A percentile compares a stretch with the other conserved stretches of the same genome.
These are phyloP conservation scores for Neurospora hispaniola DNA, from an alignment of 495 filamentous ascomycete species.

Conservation along the genomic window DNA sequence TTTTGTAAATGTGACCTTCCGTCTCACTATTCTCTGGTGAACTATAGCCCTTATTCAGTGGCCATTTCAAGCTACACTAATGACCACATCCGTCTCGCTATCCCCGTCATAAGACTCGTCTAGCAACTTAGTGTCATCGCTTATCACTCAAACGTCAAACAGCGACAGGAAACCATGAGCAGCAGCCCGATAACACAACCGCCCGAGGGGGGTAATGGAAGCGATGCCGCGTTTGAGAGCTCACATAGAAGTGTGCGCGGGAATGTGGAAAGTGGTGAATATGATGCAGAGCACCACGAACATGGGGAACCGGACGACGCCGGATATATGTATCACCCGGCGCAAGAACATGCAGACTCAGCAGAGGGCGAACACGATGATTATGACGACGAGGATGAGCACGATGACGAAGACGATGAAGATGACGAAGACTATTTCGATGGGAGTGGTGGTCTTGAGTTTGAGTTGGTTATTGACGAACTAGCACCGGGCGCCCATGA, in stretches of 20 bases:
- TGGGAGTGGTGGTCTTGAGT: constrained; percentile 21
- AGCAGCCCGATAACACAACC: not conserved
- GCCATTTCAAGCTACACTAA: too few species aligned
- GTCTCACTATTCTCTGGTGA: not conserved
- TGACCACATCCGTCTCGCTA: not conserved
- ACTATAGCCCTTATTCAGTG: not conserved
- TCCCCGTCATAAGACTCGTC: not conserved
- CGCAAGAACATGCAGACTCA: constrained; percentile 4
- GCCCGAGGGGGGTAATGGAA: not conserved
- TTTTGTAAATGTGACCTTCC: not conserved
- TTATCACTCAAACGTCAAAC: not conserved
- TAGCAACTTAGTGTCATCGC: not conserved
- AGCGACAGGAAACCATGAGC: not conserved
- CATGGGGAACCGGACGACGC: not conserved
- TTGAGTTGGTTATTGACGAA: constrained; percentile 21
- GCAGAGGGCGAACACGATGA: constrained; percentile 21
- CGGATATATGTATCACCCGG: not conserved
- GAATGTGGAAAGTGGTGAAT: not conserved
- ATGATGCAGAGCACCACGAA: not conserved
- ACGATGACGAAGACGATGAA: constrained; percentile 40
- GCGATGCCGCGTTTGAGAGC: not conserved
- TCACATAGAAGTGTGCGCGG: not conserved
- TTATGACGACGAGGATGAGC: constrained; percentile 36
- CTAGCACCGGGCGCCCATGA: not conserved
- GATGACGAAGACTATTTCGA: constrained; percentile 36